These are phyloP conservation scores for Zanthoxylum bungeanum DNA, from an alignment of 345 rosid species.

Conservation along the genomic window DNA sequence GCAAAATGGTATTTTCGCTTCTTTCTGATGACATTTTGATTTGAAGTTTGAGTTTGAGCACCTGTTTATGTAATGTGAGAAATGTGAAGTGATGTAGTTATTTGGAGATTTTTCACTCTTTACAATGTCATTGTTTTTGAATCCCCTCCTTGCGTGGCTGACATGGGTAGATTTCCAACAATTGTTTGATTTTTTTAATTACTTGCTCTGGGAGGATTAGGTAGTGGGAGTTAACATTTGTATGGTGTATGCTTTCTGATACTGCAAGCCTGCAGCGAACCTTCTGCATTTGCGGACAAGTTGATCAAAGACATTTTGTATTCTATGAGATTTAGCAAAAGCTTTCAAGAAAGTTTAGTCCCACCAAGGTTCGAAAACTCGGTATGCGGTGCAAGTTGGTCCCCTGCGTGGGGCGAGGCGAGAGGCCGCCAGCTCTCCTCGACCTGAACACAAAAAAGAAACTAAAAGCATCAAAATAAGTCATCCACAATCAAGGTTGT, in stretches of 20 bases:
- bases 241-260: neutral
- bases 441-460: too few species aligned
- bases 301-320: neutral
- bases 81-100: neutral
- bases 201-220: neutral
- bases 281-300: neutral
- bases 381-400: too few species aligned
- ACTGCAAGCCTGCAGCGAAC: too few species aligned
- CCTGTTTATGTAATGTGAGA: neutral
- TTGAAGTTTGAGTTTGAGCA: neutral
- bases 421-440: too few species aligned
- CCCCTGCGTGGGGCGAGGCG: too few species aligned
- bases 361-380: too few species aligned
- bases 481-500: too few species aligned
- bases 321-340: neutral
- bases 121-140: neutral
- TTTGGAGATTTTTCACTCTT: neutral
- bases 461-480: too few species aligned
- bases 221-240: neutral
- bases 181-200: neutral
- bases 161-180: neutral
- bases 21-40: neutral
- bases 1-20: constrained; percentile 18
- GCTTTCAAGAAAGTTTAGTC: neutral
- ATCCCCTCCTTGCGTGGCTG: neutral